Evolutionary conservation across 176 grass and related monocot genomes (phyloP).

Genomic region (Leersia perrieri): DNA sequence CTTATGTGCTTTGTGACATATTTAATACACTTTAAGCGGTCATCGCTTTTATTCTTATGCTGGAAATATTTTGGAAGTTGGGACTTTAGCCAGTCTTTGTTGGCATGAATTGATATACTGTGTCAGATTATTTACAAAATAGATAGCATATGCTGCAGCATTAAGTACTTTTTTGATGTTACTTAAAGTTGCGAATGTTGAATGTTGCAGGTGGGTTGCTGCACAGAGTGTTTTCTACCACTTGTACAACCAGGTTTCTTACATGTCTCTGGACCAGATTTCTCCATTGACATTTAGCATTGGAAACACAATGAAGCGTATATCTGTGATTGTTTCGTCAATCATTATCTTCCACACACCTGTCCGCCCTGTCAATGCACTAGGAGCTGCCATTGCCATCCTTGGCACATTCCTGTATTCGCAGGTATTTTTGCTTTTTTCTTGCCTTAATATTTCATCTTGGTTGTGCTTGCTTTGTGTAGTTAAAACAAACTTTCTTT

Average conservation of each 20-base stretch:
- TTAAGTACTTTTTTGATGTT: not conserved
- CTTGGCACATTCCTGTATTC: slow-evolving; percentile 95
- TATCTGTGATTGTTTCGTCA: slow-evolving; percentile 90
- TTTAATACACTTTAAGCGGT: not conserved
- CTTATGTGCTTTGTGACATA: not conserved
- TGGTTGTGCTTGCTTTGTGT: not conserved
- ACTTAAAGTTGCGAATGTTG: slow-evolving; percentile 21
- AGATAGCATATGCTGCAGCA: not conserved
- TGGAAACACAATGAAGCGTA: slow-evolving; percentile 97
- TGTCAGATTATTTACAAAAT: not conserved
- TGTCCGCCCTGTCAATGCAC: slow-evolving; percentile 77
- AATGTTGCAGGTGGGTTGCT: slow-evolving; percentile 74
- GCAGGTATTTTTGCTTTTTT: slow-evolving; percentile 62
- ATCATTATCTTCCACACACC: slow-evolving; percentile 94
- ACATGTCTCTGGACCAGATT: slow-evolving; percentile 91
- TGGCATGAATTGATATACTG: not conserved
- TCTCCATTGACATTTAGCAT: slow-evolving; percentile 91
- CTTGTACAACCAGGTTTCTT: slow-evolving; percentile 94
- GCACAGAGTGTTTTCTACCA: slow-evolving; percentile 96
- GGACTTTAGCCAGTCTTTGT: not conserved
- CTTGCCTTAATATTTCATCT: slow-evolving; percentile 11
- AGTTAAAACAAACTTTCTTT: not conserved
- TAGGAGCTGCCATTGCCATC: slow-evolving; percentile 90
- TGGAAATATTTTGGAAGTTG: slow-evolving; percentile 1
- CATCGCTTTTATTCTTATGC: slow-evolving; percentile 6